Conservation (phyloP, 148 eudicot genomes). For the Hydrangea macrophylla region DNA sequence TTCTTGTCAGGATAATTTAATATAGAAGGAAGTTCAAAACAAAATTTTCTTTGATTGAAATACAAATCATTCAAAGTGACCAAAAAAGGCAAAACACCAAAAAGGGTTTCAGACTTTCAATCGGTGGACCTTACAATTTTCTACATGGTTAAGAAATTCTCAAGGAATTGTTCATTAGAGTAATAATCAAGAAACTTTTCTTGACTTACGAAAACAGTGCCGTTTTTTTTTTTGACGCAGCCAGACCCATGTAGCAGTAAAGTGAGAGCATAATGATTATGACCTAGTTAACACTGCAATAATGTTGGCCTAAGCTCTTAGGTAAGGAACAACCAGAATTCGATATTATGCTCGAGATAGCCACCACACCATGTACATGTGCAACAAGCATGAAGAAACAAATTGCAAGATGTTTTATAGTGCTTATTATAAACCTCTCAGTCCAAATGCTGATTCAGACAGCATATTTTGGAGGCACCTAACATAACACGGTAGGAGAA, state of each 20-base stretch:
- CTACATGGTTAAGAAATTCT: too few relatives aligned
- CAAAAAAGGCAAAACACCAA: too few relatives aligned
- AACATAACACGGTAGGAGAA: neutral
- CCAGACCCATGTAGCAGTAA: neutral
- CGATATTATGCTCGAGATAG: neutral
- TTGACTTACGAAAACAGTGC: too few relatives aligned
- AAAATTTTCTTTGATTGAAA: too few relatives aligned
- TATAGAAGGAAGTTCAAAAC: too few relatives aligned
- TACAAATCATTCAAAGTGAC: too few relatives aligned
- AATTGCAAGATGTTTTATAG: neutral
- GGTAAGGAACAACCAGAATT: neutral
- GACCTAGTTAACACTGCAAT: neutral
- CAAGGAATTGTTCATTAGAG: too few relatives aligned
- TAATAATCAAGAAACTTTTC: too few relatives aligned
- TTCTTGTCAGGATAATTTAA: too few relatives aligned
- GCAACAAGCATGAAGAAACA: neutral
- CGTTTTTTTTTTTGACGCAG: too few relatives aligned
- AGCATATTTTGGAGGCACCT: neutral
- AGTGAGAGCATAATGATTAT: neutral
- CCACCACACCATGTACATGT: neutral
- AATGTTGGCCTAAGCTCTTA: neutral
- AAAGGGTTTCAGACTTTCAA: too few relatives aligned
- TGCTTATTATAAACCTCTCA: slow-evolving; percentile 11
- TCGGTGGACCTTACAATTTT: too few relatives aligned
- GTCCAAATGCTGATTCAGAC: slow-evolving; percentile 2